Base-by-base conservation (phyloP, 768 basidiomycete species). In the Stropharia rugosoannulata region DNA sequence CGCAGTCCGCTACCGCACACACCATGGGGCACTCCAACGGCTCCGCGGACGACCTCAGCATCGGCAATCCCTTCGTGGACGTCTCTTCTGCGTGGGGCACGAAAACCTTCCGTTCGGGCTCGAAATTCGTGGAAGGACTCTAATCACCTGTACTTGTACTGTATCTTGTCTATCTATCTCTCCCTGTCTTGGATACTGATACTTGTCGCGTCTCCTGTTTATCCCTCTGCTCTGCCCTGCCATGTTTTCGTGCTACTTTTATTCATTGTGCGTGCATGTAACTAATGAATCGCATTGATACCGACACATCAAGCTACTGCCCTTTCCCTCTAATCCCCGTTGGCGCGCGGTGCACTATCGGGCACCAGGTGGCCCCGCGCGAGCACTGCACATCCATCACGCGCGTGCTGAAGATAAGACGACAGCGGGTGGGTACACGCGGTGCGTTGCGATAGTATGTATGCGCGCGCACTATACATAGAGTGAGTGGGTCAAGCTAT, bases 71-170 rank as follows among this genome's bases (percentile, higher is more conserved):
- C 59, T 72, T 59, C 71, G 69, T 25, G 4, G 51, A 43, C 18
- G 29, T 32, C 29, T 32, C 51, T 15, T 7, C 51, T 8, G 8
- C 51, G 11, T 32, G 25, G 15, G 44, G 42, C 41, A 39, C 13
- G 12, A 29, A 43, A 60, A 76, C 78, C 10, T 73, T 78, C 35
- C 62, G 63, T 49, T 72, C 72, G n/a, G 80, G 80, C 12, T 76
- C 78, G 15, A 82, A 77, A 64, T 82, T 82, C 55, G 66, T 81
- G 25, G 80, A 81, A 60, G 69, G 59, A 27, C 50, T 77, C 46
- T 76, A 67, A 32, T 32, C 29, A 32, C 29, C n/a, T n/a, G n/a
- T 1, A 4, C 29, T 32, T 32, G 29, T 32, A 32, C 9, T 7
- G 5, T 32, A 10, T 32, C 29, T 32, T 32, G 5, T 32, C 29